These are phyloP conservation scores for Coccomyxa subellipsoidea DNA, from an alignment of 163 green algal species.

Conservation along the genomic window DNA sequence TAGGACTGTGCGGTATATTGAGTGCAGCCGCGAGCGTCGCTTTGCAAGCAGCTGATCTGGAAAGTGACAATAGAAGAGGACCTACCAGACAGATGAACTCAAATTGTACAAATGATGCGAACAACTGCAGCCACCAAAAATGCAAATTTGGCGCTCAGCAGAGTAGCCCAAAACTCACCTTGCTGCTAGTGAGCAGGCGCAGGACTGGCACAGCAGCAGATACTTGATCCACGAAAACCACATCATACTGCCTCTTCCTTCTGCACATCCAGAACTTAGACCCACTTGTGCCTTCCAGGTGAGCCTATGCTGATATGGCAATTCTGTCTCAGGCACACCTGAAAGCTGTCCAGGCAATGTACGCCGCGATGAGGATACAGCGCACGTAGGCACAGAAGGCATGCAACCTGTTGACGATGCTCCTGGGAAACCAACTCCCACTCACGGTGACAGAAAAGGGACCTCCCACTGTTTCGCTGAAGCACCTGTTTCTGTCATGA, in stretches of 20 bases:
- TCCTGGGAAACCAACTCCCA: slow-evolving; percentile 86
- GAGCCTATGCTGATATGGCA: too few relatives aligned
- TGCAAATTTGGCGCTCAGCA: too few relatives aligned
- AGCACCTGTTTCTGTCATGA: slow-evolving; percentile 83
- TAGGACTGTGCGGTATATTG: slow-evolving; percentile 80
- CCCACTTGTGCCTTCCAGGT: too few relatives aligned
- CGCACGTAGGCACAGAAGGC: slow-evolving; percentile 87
- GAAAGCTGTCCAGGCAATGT: slow-evolving; percentile 59
- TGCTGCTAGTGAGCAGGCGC: slow-evolving; percentile 29
- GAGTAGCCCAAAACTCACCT: too few relatives aligned
- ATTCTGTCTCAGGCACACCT: slow-evolving; percentile 16
- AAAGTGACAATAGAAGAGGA: slow-evolving; percentile 99
- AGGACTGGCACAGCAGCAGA: slow-evolving; percentile 81
- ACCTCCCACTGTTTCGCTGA: slow-evolving; percentile 85
- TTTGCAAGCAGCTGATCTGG: slow-evolving; percentile 88
- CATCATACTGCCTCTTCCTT: slow-evolving; percentile 48
- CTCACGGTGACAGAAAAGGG: slow-evolving; percentile 73
- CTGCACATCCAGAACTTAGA: slow-evolving; percentile 1
- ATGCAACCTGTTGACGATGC: slow-evolving; percentile 56
- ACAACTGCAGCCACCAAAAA: too few relatives aligned
- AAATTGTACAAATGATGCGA: too few relatives aligned
- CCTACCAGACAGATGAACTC: slow-evolving; percentile 33
- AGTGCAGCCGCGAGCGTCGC: slow-evolving; percentile 52
- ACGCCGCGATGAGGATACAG: slow-evolving; percentile 70
- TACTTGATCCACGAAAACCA: slow-evolving; percentile 80